Evolutionary conservation across 352 stramenopile genomes (phyloP), one percentile per base, ranked within the genome.

Genomic region (Globisporangium paddicum): DNA sequence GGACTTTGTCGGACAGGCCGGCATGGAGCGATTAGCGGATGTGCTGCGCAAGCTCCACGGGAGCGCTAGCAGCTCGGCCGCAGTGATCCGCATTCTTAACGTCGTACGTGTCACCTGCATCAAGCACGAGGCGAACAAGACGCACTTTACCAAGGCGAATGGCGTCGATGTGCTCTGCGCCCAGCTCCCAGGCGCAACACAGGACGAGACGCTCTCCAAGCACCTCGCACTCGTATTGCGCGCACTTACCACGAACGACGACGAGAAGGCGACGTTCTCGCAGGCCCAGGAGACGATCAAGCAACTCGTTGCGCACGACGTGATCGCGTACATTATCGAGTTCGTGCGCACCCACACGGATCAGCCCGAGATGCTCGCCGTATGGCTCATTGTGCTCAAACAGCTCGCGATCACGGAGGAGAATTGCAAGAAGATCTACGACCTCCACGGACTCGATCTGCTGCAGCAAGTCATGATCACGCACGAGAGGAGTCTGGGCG

Each of bases 341-440:
- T 58, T 72, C 1, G 46, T 92, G 9, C 58, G 70, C 47, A 53
- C 30, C 3, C 56, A 66, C 45, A 48, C 37, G 19, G 60, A 64
- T 11, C 75, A 80, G 19, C 51, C 67, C 1, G 80, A 89, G 21
- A 45, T 86, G n/a, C 54, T 89, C 7, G 59, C 72, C 14, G 55
- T 65, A 10, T 93, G 83, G 83, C 72, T 93, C 18, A 59, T 71
- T 14, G 77, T 93, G 19, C 71, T 93, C 28, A 91, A 90, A 64
- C 80, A 93, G 51, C 60, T 93, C 32, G 81, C 80, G 5, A 79
- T 89, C 30, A 90, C 84, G 0, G 78, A 93, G 64, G 84, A 90
- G 13, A 84, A 82, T 50, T 91, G 81, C 51, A 71, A 81, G 30
- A 77, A 88, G 58, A 86, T 91, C 45, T 72, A 81, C 30, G 76